Evolutionary conservation across 2,329 filamentous ascomycete species (phyloP), one percentile per base, ranked within the genome.

Genomic region (Fonsecaea nubica): DNA sequence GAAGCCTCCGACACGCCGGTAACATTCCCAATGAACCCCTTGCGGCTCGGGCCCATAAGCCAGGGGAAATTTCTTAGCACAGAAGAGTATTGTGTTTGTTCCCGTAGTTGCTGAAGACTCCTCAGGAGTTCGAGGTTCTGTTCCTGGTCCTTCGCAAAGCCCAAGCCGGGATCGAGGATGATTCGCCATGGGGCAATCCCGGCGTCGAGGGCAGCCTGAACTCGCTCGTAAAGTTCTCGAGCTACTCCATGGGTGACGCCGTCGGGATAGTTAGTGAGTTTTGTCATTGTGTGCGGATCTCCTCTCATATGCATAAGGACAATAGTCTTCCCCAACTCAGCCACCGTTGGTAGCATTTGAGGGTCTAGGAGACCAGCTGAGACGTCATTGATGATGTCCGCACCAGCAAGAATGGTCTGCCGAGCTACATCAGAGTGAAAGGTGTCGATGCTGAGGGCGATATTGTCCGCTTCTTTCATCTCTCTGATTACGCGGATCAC

Each of bases 261-360:
- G 13, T 84, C 79, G 0, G 89, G 87, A 75, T 97, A 97, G 56
- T 85, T 78, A 53, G 87, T 87, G 5, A 92, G 79, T 33, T 80
- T 80, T 69, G 83, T 88, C 93, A 97, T 97, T 1, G 90, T 96
- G 58, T 86, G 85, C 0, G 93, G 92, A 2, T 88, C 92, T 58
- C 93, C 93, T 73, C 93, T 92, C 91, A 95, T 97, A 80, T 97
- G 93, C 92, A 96, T 96, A 59, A 97, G 84, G 70, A 89, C 84
- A 36, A 97, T 88, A 2, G 93, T 92, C 73, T 89, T 92, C 40
- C 91, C 90, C 0, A 95, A 85, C 4, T 85, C 83, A 0, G 92
- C 94, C 69, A 94, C 89, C 0, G 91, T 93, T 13, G 88, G 74
- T 0, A 99, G 86, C 93, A 99, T 98, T 0, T 85, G 84, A 0